Percentiles rank a stretch among this genome's conserved stretches.
Conservation (phyloP, 768 basidiomycete species). For the Hortiboletus campestris region DNA sequence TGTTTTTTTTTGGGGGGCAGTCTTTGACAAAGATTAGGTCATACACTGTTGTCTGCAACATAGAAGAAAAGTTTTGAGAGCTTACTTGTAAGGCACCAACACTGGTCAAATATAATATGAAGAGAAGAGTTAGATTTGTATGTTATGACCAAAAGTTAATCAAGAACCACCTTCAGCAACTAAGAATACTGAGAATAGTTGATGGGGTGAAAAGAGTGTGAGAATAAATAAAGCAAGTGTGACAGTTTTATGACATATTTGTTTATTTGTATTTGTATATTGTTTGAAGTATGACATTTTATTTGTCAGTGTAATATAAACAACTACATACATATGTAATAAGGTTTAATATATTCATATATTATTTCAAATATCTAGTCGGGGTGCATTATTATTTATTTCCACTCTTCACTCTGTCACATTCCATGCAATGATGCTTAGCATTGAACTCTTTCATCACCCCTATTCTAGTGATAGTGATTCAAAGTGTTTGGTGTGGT, state of each 20-base stretch:
- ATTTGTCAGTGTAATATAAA: background rate
- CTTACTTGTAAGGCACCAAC: background rate
- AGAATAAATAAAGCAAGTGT: background rate
- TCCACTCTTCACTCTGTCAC: too few relatives aligned
- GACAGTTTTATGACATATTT: slow-evolving; percentile 9
- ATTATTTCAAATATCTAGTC: background rate
- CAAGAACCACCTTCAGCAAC: background rate
- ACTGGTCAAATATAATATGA: background rate
- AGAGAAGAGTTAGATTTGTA: background rate
- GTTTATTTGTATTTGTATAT: slow-evolving; percentile 12
- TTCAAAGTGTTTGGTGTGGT: too few relatives aligned
- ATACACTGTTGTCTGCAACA: background rate
- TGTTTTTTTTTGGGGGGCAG: background rate
- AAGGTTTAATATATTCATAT: background rate
- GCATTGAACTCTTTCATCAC: too few relatives aligned
- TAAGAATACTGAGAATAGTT: background rate
- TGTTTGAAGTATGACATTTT: slow-evolving; percentile 5
- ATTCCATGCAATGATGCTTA: too few relatives aligned
- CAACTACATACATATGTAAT: background rate
- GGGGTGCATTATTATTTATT: too few relatives aligned
- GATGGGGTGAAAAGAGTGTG: background rate
- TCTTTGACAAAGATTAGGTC: background rate
- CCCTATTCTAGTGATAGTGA: too few relatives aligned
- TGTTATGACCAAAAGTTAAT: background rate
- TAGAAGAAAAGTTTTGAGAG: background rate